phyloP scores from a whole-genome alignment of 306 rosid species.

The Vachellia pachyceras region DNA sequence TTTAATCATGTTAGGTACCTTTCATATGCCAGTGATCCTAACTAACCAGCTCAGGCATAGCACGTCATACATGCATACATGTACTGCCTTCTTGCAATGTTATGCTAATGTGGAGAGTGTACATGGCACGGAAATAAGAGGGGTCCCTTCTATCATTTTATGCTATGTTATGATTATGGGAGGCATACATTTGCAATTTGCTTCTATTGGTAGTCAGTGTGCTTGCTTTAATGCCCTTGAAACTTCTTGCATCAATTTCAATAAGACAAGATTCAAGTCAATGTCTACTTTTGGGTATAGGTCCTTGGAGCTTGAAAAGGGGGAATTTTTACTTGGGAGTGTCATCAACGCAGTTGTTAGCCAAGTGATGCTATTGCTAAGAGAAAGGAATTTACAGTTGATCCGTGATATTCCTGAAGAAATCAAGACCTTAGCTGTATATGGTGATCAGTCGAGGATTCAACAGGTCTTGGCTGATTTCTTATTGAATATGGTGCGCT shows the following conservation, averaged over 20 bases:
- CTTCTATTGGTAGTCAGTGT: slow-evolving; percentile 13
- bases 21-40: neutral
- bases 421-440: slow-evolving; percentile 85
- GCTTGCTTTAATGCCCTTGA: slow-evolving; percentile 33
- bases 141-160: too few relatives aligned
- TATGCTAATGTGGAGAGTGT: too few relatives aligned
- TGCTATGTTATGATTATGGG: neutral
- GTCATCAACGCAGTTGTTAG: slow-evolving; percentile 97
- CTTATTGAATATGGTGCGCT: slow-evolving; percentile 86
- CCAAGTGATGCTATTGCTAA: slow-evolving; percentile 90
- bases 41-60: too few relatives aligned
- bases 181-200: slow-evolving; percentile 22
- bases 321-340: slow-evolving; percentile 85
- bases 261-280: slow-evolving; percentile 30
- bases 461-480: slow-evolving; percentile 96
- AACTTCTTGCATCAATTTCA: slow-evolving; percentile 27
- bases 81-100: too few relatives aligned
- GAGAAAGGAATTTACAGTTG: slow-evolving; percentile 89
- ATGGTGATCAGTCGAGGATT: slow-evolving; percentile 92
- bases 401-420: slow-evolving; percentile 98
- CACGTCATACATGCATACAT: too few relatives aligned
- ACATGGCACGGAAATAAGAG: too few relatives aligned
- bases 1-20: neutral
- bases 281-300: slow-evolving; percentile 51
- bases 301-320: slow-evolving; percentile 88